These are phyloP conservation scores for Ceratobasidium sp. DNA, from an alignment of 1,284 basidiomycete genomes.

Conservation along the genomic window DNA sequence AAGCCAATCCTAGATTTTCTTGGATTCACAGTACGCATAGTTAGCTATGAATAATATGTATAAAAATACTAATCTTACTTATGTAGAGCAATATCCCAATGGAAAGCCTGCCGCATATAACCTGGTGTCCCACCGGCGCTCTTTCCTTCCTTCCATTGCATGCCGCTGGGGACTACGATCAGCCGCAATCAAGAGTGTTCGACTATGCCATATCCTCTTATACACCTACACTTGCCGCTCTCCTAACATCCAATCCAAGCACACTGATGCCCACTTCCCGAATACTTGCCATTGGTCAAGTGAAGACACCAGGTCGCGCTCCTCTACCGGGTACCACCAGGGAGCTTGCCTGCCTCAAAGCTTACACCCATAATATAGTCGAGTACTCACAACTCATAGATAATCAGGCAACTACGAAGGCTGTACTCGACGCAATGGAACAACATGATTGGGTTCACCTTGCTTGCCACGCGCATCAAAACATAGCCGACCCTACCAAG, in stretches of 20 bases:
- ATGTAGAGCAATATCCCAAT: too few species aligned
- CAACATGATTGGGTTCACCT: slow-evolving; percentile 12
- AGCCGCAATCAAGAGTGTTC: slow-evolving; percentile 46
- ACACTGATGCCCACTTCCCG: background rate
- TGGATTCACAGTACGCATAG: background rate
- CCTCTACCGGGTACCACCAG: background rate
- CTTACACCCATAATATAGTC: background rate
- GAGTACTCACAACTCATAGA: background rate
- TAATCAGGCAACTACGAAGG: background rate
- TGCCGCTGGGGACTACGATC: slow-evolving; percentile 52
- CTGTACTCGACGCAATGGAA: slow-evolving; percentile 3
- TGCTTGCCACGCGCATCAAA: slow-evolving; percentile 16
- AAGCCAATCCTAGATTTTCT: background rate
- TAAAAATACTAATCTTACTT: too few species aligned
- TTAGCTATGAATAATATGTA: too few species aligned
- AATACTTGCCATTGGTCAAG: slow-evolving; percentile 10
- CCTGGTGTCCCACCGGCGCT: slow-evolving; percentile 59
- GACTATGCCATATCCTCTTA: slow-evolving; percentile 57
- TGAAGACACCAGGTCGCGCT: too few species aligned
- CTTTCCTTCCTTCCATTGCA: slow-evolving; percentile 57
- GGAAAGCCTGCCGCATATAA: slow-evolving; percentile 53
- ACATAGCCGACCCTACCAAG: background rate
- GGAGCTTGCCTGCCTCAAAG: background rate
- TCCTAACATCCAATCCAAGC: too few species aligned
- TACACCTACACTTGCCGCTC: slow-evolving; percentile 53